Evolutionary conservation across 192 early-diverging fungal genomes (phyloP), one percentile per base, ranked within the genome.

Genomic region (Coemansia sp.): DNA sequence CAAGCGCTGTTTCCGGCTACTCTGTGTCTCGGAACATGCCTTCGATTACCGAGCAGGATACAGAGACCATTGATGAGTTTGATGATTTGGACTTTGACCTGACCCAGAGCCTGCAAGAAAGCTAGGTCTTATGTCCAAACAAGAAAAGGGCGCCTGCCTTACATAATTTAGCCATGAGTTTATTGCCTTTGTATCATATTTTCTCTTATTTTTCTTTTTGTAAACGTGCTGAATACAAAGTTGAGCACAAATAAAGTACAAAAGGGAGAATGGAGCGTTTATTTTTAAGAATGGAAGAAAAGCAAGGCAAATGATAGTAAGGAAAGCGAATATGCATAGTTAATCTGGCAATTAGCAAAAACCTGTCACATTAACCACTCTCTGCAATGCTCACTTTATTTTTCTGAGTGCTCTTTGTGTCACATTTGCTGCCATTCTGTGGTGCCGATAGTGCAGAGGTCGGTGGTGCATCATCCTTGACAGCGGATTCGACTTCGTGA

Each of bases 1-100:
- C 15, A 40, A 58, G 56, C 56, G 39, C 15, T 10, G 56, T 18
- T 58, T 58, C 56, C n/a, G 56, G 56, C 8, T 36, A 15, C 39
- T 8, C 15, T 15, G 15, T n/a, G 32, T 58, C 60, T 15, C 65
- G 65, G 4, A 56, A 55, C 43, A 42, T 41, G 42, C 43, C 45
- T 6, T 57, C 59, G 21, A 66, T 60, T 4, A 43, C 47, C 4
- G 43, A 11, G 3, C 46, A 73, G 8, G 63, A 60, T n/a, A 42
- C 65, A 0, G 76, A 69, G 22, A 67, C 19, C 4, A 42, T 40
- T 19, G 74, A 76, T 47, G 79, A 68, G 39, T 82, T 82, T 57
- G 79, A 76, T 19, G 79, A 82, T n/a, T 22, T 82, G 40, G 74
- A 77, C 19, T 47, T 70, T 16, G 79, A 82, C 56, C 68, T 80